A percentile compares a stretch with the other conserved stretches of the same genome.
Evolutionary conservation across 164 flowering plant species (phyloP).

Genomic region (Chimonanthus salicifolius): DNA sequence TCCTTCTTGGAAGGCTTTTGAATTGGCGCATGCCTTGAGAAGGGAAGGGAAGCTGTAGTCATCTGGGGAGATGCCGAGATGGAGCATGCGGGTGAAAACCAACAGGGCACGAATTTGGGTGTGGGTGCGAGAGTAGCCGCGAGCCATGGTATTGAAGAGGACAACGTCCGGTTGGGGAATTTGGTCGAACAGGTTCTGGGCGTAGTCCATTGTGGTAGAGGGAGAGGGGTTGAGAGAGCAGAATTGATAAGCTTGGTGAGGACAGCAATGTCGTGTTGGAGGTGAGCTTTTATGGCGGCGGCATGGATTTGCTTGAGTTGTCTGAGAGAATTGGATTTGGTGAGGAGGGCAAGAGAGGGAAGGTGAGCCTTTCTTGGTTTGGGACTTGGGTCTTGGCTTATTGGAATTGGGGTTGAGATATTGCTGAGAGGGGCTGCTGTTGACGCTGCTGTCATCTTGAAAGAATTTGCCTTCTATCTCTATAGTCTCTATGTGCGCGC

Average conservation of each 20-base stretch:
- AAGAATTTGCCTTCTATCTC: no score
- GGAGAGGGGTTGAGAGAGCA: constrained; percentile 33
- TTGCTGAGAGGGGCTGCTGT: neutral
- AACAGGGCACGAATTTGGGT: constrained; percentile 33
- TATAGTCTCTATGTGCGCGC: no score
- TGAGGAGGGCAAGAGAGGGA: constrained; percentile 30
- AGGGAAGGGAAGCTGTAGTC: constrained; percentile 60
- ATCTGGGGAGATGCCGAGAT: constrained; percentile 40
- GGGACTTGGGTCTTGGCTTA: neutral
- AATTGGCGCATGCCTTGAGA: constrained; percentile 51
- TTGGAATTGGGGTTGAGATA: neutral
- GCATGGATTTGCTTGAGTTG: constrained; percentile 72
- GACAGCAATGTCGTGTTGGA: constrained; percentile 39
- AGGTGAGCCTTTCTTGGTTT: constrained; percentile 4
- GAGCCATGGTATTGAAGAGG: constrained; percentile 54
- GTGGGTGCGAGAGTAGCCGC: constrained; percentile 50
- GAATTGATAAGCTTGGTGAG: constrained; percentile 44
- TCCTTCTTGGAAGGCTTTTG: constrained; percentile 51
- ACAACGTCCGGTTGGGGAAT: constrained; percentile 49
- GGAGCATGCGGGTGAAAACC: constrained; percentile 30
- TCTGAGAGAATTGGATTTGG: constrained; percentile 40
- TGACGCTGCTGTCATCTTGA: neutral
- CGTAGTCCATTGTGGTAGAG: constrained; percentile 39
- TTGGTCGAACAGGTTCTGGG: constrained; percentile 48
- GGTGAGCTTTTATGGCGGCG: constrained; percentile 41